Conservation (phyloP, 306 rosid genomes). For the Begonia loranthoides region DNA sequence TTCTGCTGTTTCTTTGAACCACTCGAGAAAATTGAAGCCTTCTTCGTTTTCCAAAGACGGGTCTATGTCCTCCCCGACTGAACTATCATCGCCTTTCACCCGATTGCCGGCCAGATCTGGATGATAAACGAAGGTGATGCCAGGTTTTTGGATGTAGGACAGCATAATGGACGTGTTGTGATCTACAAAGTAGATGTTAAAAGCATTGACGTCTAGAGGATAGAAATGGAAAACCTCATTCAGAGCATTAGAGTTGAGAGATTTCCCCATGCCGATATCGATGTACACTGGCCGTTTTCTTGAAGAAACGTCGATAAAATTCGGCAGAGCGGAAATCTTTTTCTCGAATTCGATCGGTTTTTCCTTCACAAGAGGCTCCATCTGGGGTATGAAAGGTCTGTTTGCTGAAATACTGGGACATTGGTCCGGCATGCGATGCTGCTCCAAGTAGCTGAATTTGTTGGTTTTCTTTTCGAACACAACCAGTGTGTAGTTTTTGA, state of each 20-base stretch:
- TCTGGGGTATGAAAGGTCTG: conserved; percentile 31
- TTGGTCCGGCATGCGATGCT: conserved; percentile 32
- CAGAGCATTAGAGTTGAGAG: conserved; percentile 21
- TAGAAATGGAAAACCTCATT: conserved; percentile 62
- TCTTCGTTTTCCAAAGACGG: conserved; percentile 35
- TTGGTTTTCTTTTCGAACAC: conserved; percentile 60
- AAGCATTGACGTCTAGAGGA: conserved; percentile 44
- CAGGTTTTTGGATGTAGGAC: conserved; percentile 49
- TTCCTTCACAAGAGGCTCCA: conserved; percentile 61
- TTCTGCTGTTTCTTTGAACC: conserved; percentile 75
- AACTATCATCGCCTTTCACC: background rate
- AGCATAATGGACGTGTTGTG: conserved; percentile 52
- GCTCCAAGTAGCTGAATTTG: conserved; percentile 19
- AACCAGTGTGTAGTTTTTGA: conserved; percentile 33
- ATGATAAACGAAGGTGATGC: conserved; percentile 77
- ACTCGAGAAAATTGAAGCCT: conserved; percentile 54
- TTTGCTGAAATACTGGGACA: conserved; percentile 37
- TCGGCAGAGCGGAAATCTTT: conserved; percentile 37
- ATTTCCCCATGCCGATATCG: conserved; percentile 52
- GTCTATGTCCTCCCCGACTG: conserved; percentile 25
- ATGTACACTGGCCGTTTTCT: conserved; percentile 47
- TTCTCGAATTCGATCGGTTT: conserved; percentile 13
- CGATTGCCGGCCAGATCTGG: conserved; percentile 47
- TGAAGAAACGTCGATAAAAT: conserved; percentile 31
- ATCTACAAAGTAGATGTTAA: conserved; percentile 64